phyloP scores from a whole-genome alignment of 768 basidiomycete genomes.

The Trametes cingulata region DNA sequence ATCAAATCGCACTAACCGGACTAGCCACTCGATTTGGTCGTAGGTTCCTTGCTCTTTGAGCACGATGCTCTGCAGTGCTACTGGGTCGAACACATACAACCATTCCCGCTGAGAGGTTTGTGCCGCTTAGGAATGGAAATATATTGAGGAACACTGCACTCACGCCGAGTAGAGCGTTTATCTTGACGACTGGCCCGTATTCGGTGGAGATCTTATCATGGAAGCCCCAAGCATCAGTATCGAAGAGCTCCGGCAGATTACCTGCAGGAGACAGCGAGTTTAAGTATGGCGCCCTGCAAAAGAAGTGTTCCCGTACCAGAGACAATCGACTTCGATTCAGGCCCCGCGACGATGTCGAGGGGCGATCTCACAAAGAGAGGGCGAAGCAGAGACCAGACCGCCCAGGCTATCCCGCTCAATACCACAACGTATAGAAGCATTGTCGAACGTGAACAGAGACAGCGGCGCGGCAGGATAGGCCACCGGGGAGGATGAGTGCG shows the following conservation, averaged over 20 bases:
- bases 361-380: conserved; percentile 12
- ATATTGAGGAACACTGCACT: not conserved
- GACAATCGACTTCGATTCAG: conserved; percentile 10
- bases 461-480: not conserved
- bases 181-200: conserved; percentile 23
- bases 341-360: conserved; percentile 18
- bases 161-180: conserved; percentile 21
- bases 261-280: conserved; percentile 1
- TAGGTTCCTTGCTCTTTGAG: conserved; percentile 30
- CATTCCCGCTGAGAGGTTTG: conserved; percentile 17
- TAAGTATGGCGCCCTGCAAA: not conserved
- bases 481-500: not conserved
- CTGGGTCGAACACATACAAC: conserved; percentile 29
- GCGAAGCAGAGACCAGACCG: conserved; percentile 14
- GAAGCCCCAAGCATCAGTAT: conserved; percentile 19
- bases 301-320: conserved; percentile 9
- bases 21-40: conserved; percentile 23
- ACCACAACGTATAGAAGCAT: conserved; percentile 8
- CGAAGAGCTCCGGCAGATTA: conserved; percentile 21
- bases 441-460: too few species aligned
- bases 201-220: conserved; percentile 18
- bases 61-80: conserved; percentile 26
- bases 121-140: not conserved
- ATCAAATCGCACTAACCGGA: conserved; percentile 4
- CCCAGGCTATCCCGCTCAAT: not conserved